Base-by-base conservation (phyloP, 2,329 filamentous ascomycete species). In the Samsoniella hepiali region DNA sequence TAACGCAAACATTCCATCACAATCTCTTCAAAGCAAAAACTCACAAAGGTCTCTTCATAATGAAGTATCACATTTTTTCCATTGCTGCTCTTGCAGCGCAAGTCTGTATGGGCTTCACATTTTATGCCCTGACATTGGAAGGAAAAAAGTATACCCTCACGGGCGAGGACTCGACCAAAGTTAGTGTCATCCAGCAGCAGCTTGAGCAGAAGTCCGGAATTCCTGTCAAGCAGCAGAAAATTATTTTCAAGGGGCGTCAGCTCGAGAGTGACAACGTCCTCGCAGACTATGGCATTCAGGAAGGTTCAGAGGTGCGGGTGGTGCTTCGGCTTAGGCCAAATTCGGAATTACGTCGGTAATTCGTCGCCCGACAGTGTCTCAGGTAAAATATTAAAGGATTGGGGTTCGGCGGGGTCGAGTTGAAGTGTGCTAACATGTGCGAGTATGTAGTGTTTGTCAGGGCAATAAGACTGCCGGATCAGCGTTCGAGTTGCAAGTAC, bases 261-360 rank as follows among this genome's bases (percentile, higher is more conserved):
- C 47, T 50, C 29, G 5, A 50, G 47, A 50, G 47, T n/a, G 47
- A 50, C 29, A 50, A 50, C 3, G 15, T n/a, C 13, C 47, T 50
- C 47, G 11, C 3, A 9, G 47, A 50, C 47, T 50, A 50, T 32
- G 47, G 29, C 29, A 50, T 50, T 34, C 47, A 50, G 1, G 47
- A 50, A 34, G 47, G 47, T 34, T 50, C 47, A 50, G 47, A 50
- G 47, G 47, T 50, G 47, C 47, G 47, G 47, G 29, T 50, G 47
- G 9, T 50, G 29, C 47, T 50, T 17, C 47, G 47, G 29, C 47
- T 50, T 17, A 15, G 15, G 29, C 47, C 47, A 34, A 8, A 50
- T 50, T 11, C 29, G n/a, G 47, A 50, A 7, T 32, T 50, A 50
- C 47, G 45, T 6, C 3, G 3, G 45, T 29, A 49, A 49, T 49